A percentile compares a stretch with the other conserved stretches of the same genome.
Evolutionary conservation across 1,139 yeast species (phyloP).

Genomic region (Pneumocystis jirovecii): DNA sequence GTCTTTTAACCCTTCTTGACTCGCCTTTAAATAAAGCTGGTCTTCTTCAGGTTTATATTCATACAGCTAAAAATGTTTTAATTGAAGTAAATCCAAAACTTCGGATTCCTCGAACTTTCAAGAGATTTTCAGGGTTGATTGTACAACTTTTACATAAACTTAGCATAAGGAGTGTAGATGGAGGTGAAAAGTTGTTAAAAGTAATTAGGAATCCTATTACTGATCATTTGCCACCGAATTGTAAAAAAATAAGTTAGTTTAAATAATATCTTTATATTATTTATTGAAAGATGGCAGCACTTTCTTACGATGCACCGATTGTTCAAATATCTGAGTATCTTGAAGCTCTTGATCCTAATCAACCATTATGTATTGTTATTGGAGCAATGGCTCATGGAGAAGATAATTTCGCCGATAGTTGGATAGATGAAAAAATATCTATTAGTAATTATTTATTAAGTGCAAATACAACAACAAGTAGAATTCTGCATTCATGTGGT

Average conservation of each 20-base stretch:
- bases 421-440: conserved; percentile 89
- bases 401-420: conserved; percentile 94
- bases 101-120: conserved; percentile 94
- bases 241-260: conserved; percentile 52
- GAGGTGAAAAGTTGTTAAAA: conserved; percentile 82
- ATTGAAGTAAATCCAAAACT: conserved; percentile 93
- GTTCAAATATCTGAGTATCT: conserved; percentile 82
- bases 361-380: conserved; percentile 91
- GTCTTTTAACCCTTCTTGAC: conserved; percentile 80
- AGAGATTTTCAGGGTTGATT: conserved; percentile 94
- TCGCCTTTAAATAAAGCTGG: conserved; percentile 97
- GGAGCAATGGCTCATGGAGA: conserved; percentile 99
- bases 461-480: conserved; percentile 95
- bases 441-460: conserved; percentile 88
- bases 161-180: conserved; percentile 83
- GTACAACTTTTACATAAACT: conserved; percentile 86
- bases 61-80: conserved; percentile 85
- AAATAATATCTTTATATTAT: background rate
- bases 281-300: conserved; percentile 24
- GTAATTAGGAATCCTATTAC: conserved; percentile 95
- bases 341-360: conserved; percentile 62
- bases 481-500: conserved; percentile 92
- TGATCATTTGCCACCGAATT: conserved; percentile 89
- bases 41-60: conserved; percentile 85
- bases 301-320: conserved; percentile 87